These are phyloP conservation scores for Udeniomyces megalosporus DNA, from an alignment of 768 basidiomycete genomes.

Conservation along the genomic window DNA sequence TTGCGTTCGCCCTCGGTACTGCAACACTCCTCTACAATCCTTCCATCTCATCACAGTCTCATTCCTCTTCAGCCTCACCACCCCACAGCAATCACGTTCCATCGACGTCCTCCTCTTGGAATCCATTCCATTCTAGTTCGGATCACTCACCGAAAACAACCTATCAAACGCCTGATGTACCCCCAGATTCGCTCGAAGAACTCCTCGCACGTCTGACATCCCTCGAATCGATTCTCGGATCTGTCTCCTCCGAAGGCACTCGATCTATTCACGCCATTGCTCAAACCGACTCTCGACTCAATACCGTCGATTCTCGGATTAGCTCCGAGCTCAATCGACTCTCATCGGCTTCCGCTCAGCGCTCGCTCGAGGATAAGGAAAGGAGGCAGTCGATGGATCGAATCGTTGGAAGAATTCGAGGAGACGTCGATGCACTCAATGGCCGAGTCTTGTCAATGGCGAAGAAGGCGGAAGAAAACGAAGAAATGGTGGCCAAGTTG, in stretches of 20 bases:
- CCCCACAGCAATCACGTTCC: too few species aligned
- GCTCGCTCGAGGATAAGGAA: not conserved
- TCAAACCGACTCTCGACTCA: slow-evolving; percentile 3
- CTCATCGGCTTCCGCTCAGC: not conserved
- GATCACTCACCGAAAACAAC: not conserved
- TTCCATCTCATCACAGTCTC: too few species aligned
- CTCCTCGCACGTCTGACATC: slow-evolving; percentile 23
- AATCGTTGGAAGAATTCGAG: slow-evolving; percentile 4
- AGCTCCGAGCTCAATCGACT: slow-evolving; percentile 4
- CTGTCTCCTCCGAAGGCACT: slow-evolving; percentile 19
- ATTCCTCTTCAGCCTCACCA: slow-evolving; percentile 4
- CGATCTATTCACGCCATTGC: slow-evolving; percentile 6
- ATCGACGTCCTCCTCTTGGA: slow-evolving; percentile 1
- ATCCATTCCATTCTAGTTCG: not conserved
- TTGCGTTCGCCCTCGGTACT: not conserved
- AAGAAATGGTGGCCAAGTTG: not conserved
- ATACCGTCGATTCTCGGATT: slow-evolving; percentile 12
- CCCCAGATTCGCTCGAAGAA: slow-evolving; percentile 26
- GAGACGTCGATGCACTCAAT: slow-evolving; percentile 1
- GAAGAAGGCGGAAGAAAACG: not conserved
- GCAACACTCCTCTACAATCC: not conserved
- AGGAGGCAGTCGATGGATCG: slow-evolving; percentile 14
- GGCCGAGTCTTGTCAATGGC: slow-evolving; percentile 4
- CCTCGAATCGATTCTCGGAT: slow-evolving; percentile 22
- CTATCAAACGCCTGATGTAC: slow-evolving; percentile 14